Evolutionary conservation across 106 monocot species (phyloP), one percentile per base, ranked within the genome.

Genomic region (Dendrobium nobile): DNA sequence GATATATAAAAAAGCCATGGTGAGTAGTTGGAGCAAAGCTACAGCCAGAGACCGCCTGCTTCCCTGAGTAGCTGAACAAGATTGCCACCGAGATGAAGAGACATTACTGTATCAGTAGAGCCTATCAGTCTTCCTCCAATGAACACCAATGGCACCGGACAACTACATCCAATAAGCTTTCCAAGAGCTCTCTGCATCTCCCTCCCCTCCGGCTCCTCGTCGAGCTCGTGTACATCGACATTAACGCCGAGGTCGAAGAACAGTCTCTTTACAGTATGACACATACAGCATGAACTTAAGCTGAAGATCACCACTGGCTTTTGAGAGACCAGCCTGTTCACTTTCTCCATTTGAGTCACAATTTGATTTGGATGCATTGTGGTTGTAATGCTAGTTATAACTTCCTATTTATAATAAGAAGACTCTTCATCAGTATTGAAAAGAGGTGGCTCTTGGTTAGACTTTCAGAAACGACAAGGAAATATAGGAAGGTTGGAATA

Each of bases 31-130:
- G 51, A 15, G 13, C 10, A 51, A 51, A 77, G 22, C 67, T 77
- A 87, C 42, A 87, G 84, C 91, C 93, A 94, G 9, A 90, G 51
- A 2, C 89, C 93, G 26, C 93, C 93, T 16, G 91, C 93, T 31
- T 89, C 89, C 24, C 73, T 77, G 19, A 93, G 88, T 80, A 91
- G 54, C 15, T 83, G 84, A 4, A 89, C 84, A 0, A 93, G 82
- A 42, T 51, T 79, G 27, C 84, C 89, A 26, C 82, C 19, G 20
- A 93, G 83, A 65, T 93, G 91, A 47, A 91, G 88, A 17, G 88
- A 79, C 87, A 93, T 87, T 33, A 91, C 65, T 20, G 72, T 61
- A 59, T 93, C 89, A 6, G 93, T 89, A 58, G 87, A 81, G 5
- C 93, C 93, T 18, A 89, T 77, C 76, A 91, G 78, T n/a, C 45